Percentiles rank a stretch among this genome's conserved stretches.
Evolutionary conservation across 148 eudicot species (phyloP).

Genomic region (Agrostemma githago): DNA sequence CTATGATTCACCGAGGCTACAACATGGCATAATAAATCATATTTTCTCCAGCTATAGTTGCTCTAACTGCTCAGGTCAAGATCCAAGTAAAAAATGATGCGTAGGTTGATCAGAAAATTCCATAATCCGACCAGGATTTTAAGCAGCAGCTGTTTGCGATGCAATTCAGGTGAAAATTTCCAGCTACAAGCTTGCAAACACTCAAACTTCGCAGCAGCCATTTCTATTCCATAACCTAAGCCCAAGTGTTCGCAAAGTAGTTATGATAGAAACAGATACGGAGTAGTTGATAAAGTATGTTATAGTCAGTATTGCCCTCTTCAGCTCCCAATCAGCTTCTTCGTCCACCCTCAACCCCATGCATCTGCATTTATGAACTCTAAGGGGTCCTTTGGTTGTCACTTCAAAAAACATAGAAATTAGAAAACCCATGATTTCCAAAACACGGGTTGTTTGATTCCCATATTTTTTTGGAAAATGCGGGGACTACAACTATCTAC

Average conservation of each 20-base stretch:
- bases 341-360: neutral
- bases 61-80: neutral
- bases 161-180: neutral
- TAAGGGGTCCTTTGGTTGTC: no score
- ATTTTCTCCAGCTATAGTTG: neutral
- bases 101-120: neutral
- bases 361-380: no score
- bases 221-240: neutral
- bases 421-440: no score
- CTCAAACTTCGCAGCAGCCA: neutral
- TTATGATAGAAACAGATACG: neutral
- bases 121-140: no score
- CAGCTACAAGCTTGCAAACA: neutral
- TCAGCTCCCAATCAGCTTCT: neutral
- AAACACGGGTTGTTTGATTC: no score
- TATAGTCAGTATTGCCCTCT: neutral
- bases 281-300: neutral
- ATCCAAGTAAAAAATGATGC: neutral
- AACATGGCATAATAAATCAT: neutral
- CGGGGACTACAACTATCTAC: no score
- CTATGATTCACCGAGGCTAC: neutral
- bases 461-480: no score
- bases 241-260: neutral
- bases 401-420: no score
- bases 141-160: neutral